phyloP scores from a whole-genome alignment of 306 rosid genomes.

The Canavalia ensiformis region DNA sequence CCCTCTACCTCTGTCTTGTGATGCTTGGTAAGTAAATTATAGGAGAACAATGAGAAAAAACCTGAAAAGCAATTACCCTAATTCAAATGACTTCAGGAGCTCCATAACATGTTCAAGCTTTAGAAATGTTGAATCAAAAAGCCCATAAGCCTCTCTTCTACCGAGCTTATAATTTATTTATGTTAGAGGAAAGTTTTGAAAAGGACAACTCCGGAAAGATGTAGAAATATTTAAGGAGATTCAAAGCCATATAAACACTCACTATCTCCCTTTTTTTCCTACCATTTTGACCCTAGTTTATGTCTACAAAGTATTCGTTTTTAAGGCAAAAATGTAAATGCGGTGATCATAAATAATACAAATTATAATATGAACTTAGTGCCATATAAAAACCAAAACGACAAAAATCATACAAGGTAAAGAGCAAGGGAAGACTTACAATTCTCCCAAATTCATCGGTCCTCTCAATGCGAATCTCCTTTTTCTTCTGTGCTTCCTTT shows the following conservation, averaged over 20 bases:
- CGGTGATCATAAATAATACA: constrained; percentile 18
- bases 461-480: constrained; percentile 92
- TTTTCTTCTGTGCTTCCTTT: constrained; percentile 69
- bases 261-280: neutral
- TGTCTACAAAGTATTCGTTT: neutral
- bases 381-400: neutral
- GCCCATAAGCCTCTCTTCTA: neutral
- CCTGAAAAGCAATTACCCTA: constrained; percentile 7
- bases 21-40: constrained; percentile 1
- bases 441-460: constrained; percentile 93
- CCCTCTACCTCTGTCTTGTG: neutral
- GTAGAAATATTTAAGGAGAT: neutral
- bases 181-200: neutral
- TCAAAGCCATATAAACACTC: constrained; percentile 6
- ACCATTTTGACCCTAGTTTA: constrained; percentile 20
- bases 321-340: constrained; percentile 24
- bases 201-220: neutral
- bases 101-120: neutral
- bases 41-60: neutral
- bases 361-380: constrained; percentile 16
- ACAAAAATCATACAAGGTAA: neutral
- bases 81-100: constrained; percentile 26
- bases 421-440: constrained; percentile 64
- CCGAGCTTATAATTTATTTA: constrained; percentile 3
- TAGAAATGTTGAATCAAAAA: neutral